Base-by-base conservation (phyloP, 148 eudicot genomes). In the Cornus suecica region DNA sequence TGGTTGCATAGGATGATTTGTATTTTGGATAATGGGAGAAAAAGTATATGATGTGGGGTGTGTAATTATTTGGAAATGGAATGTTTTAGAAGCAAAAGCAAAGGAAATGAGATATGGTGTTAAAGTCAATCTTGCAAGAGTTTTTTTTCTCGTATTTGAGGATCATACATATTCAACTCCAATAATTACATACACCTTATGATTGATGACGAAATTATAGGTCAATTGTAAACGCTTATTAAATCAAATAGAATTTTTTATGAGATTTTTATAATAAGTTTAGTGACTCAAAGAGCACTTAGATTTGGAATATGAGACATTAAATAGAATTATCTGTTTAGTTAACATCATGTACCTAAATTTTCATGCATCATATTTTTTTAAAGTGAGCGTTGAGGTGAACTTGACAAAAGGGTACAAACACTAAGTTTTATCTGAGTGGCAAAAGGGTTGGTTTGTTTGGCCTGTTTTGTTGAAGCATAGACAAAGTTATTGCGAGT, bases 241-340 rank as follows among this genome's bases (percentile, higher is more conserved):
- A 69, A 48, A 48, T 48, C 2, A 48, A 48, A 48, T 11, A 1
- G 15, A 11, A 48, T 65, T 65, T 79, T 64, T 73, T 56, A 65
- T 80, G 84, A 1, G 18, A 48, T 48, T 48, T 48, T 48, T 16
- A 48, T 11, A 48, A 1, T 48, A 48, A 48, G 2, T 48, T 48
- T 48, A 18, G 20, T 48, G 54, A 80, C 85, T 82, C 81, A 75
- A 80, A 29, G 62, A 71, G 65, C 87, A 84, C 81, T 82, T 69
- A 15, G 22, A 48, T 48, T 73, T 75, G 25, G 51, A 66, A 42
- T 42, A 72, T 27, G 68, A 29, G 62, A 30, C 54, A 42, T 79
- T 52, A 31, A 23, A 74, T 65, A 74, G 78, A 25, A 69, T 78
- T 68, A 76, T 32, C 76, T 23, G 41, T 67, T 37, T 52, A 72